A percentile compares a stretch with the other conserved stretches of the same genome.
Conservation (phyloP, 371 early-diverging fungal genomes). For the Lichtheimia ramosa region DNA sequence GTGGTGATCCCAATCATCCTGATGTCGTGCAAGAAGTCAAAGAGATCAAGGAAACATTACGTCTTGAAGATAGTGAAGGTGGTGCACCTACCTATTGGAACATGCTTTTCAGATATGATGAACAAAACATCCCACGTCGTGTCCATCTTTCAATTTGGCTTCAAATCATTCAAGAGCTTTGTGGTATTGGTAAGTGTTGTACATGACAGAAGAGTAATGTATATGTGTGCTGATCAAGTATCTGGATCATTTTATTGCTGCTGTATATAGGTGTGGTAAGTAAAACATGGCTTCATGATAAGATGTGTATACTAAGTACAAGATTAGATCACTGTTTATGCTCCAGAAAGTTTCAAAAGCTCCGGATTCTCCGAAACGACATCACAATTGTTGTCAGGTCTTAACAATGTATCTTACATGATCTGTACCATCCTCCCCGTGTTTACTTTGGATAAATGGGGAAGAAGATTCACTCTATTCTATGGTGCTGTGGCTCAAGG, state of each 20-base stretch:
- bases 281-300: background rate
- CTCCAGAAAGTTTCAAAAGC: conserved; percentile 31
- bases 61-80: conserved; percentile 25
- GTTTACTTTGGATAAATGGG: conserved; percentile 39
- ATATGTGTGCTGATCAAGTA: too few species aligned
- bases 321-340: conserved; percentile 35
- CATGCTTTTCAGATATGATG: conserved; percentile 37
- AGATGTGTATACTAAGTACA: background rate
- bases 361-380: conserved; percentile 33
- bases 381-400: conserved; percentile 37
- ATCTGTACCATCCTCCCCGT: conserved; percentile 36
- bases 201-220: too few species aligned
- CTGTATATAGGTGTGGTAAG: too few species aligned
- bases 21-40: conserved; percentile 34
- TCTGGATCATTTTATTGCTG: conserved; percentile 7
- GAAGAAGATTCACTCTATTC: conserved; percentile 35
- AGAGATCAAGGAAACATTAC: conserved; percentile 27
- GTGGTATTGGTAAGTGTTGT: conserved; percentile 26
- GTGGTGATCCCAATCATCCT: conserved; percentile 33
- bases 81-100: conserved; percentile 37
- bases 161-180: conserved; percentile 43
- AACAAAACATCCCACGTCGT: conserved; percentile 39
- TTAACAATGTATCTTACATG: conserved; percentile 41
- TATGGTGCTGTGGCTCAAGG: conserved; percentile 43
- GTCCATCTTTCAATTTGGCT: conserved; percentile 44